Conservation (phyloP, 2,329 filamentous ascomycete genomes). For the Fusarium caatingaense region DNA sequence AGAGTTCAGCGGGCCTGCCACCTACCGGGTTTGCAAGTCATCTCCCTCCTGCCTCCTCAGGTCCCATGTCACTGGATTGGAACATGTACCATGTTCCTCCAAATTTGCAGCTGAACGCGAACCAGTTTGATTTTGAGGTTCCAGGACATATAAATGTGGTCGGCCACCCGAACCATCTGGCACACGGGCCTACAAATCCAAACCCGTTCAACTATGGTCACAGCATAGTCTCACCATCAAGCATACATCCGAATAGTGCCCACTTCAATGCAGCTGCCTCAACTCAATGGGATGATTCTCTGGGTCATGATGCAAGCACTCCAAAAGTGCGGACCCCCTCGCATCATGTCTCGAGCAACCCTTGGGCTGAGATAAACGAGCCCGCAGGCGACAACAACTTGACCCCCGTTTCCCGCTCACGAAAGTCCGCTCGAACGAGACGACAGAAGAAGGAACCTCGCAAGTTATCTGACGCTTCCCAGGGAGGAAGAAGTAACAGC, state of each 20-base stretch:
- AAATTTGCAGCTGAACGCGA: conserved; percentile 29
- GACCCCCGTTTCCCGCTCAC: conserved; percentile 24
- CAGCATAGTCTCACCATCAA: conserved; percentile 42
- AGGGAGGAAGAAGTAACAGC: conserved; percentile 30
- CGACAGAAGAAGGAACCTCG: conserved; percentile 36
- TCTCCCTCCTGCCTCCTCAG: conserved; percentile 23
- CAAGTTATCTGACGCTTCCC: conserved; percentile 36
- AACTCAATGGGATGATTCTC: conserved; percentile 40
- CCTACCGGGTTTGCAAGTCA: conserved; percentile 29
- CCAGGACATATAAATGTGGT: conserved; percentile 34
- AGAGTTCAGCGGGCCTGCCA: conserved; percentile 26
- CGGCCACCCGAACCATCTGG: conserved; percentile 34
- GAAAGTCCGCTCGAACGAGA: conserved; percentile 34
- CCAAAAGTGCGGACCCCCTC: conserved; percentile 44
- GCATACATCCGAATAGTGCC: conserved; percentile 36
- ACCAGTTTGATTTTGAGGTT: conserved; percentile 42
- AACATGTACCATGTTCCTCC: conserved; percentile 37
- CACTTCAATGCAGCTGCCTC: conserved; percentile 33
- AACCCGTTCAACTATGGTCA: conserved; percentile 35
- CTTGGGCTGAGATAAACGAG: conserved; percentile 44
- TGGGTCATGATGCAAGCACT: conserved; percentile 39
- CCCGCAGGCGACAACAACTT: conserved; percentile 14
- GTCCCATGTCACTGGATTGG: conserved; percentile 42
- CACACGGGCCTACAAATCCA: conserved; percentile 32
- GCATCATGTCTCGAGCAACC: conserved; percentile 36